These are phyloP conservation scores for Epichloe sibirici DNA, from an alignment of 2,329 filamentous ascomycete genomes.

Conservation along the genomic window DNA sequence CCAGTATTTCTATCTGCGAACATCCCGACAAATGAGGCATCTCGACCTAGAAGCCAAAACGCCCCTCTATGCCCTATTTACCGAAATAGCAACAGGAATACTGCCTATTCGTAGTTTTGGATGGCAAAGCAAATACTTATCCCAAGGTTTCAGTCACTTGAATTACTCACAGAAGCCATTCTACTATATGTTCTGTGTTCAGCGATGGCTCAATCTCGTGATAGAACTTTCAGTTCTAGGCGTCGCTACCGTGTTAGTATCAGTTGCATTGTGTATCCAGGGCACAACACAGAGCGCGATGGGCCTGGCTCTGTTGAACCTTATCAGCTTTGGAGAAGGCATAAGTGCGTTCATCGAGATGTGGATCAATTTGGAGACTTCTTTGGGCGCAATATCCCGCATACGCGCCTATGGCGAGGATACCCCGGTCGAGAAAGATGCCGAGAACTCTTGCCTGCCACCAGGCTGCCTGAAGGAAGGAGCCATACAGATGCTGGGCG, in stretches of 20 bases:
- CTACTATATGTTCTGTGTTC: slow-evolving; percentile 34
- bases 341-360: not conserved
- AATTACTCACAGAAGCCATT: not conserved
- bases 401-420: not conserved
- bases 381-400: not conserved
- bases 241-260: slow-evolving; percentile 33
- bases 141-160: not conserved
- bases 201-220: slow-evolving; percentile 35
- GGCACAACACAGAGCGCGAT: slow-evolving; percentile 14
- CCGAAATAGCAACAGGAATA: slow-evolving; percentile 22
- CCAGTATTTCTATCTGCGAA: slow-evolving; percentile 14
- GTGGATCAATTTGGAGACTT: not conserved
- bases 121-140: slow-evolving; percentile 6
- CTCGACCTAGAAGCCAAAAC: slow-evolving; percentile 42
- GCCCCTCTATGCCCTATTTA: slow-evolving; percentile 30
- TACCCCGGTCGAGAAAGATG: not conserved
- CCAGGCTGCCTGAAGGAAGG: not conserved
- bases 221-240: slow-evolving; percentile 33
- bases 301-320: not conserved
- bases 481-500: not conserved
- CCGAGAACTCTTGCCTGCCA: not conserved
- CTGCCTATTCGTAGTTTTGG: slow-evolving; percentile 15
- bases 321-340: not conserved
- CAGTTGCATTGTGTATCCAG: slow-evolving; percentile 16
- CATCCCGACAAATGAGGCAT: slow-evolving; percentile 41